These are phyloP conservation scores for Dillenia turbinata DNA, from an alignment of 164 flowering plant species.

Conservation along the genomic window DNA sequence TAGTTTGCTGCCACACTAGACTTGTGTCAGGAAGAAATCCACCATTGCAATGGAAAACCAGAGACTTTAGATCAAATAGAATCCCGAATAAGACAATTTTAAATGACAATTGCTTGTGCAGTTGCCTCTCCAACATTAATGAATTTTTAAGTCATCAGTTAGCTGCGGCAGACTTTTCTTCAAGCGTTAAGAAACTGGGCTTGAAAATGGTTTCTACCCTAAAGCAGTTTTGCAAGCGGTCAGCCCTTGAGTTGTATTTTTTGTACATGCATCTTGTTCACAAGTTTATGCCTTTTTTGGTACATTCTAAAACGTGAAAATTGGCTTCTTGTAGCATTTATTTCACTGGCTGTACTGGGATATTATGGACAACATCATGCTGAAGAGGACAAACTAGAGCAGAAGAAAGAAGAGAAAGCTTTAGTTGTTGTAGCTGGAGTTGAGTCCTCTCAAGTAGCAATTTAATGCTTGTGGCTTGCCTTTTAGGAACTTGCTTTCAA, in stretches of 20 bases:
- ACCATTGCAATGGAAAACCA: no score
- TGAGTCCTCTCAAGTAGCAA: slow-evolving; percentile 11
- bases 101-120: no score
- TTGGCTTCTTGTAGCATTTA: slow-evolving; percentile 54
- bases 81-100: no score
- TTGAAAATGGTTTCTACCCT: no score
- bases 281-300: background rate
- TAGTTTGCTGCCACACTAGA: background rate
- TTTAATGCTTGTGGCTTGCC: slow-evolving; percentile 3
- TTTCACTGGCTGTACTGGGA: slow-evolving; percentile 56
- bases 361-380: slow-evolving; percentile 38
- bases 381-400: slow-evolving; percentile 19
- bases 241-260: no score
- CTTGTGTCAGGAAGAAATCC: no score
- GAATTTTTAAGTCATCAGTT: background rate
- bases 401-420: slow-evolving; percentile 29
- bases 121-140: background rate
- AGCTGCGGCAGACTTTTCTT: no score
- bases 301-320: background rate
- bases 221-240: no score
- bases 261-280: background rate
- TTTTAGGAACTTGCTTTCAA: background rate
- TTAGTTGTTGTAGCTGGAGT: slow-evolving; percentile 32
- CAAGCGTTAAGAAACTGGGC: no score
- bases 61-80: no score